phyloP scores from a whole-genome alignment of 2,329 filamentous ascomycete genomes.

The Coniochaeta sp. region DNA sequence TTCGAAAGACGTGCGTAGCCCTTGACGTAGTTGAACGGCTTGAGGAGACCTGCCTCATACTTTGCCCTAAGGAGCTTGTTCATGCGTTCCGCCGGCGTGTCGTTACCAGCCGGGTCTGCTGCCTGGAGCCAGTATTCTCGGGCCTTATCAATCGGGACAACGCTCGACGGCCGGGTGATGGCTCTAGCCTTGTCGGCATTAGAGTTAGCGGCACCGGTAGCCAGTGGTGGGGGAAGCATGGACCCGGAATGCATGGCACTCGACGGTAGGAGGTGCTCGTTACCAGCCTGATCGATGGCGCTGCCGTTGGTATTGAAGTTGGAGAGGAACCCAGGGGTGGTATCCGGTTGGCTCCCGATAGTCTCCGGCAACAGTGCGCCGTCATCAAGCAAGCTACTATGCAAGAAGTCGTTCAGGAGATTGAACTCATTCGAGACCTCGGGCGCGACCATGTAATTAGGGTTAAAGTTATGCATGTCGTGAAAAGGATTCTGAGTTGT shows the following conservation, averaged over 20 bases:
- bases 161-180: conserved; percentile 53
- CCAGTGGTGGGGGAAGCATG: conserved; percentile 35
- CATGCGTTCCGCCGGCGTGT: conserved; percentile 90
- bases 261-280: conserved; percentile 19
- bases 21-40: conserved; percentile 97
- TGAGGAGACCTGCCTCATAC: conserved; percentile 88
- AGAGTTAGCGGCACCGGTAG: conserved; percentile 17
- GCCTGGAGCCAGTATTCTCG: conserved; percentile 96
- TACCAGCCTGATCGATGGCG: conserved; percentile 15
- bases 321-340: conserved; percentile 37
- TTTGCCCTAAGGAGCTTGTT: conserved; percentile 90
- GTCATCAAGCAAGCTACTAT: conserved; percentile 84
- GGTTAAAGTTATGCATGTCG: conserved; percentile 91
- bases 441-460: conserved; percentile 85
- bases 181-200: conserved; percentile 41
- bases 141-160: conserved; percentile 59
- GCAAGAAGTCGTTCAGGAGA: conserved; percentile 91
- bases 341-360: conserved; percentile 38
- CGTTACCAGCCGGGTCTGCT: conserved; percentile 80
- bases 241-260: conserved; percentile 28
- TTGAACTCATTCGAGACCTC: conserved; percentile 97
- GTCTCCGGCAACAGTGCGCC: conserved; percentile 62
- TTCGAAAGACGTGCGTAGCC: conserved; percentile 84
- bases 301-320: conserved; percentile 27
- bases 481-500: conserved; percentile 75